Evolutionary conservation across 345 rosid species (phyloP).

Genomic region (Corchorus capsularis): DNA sequence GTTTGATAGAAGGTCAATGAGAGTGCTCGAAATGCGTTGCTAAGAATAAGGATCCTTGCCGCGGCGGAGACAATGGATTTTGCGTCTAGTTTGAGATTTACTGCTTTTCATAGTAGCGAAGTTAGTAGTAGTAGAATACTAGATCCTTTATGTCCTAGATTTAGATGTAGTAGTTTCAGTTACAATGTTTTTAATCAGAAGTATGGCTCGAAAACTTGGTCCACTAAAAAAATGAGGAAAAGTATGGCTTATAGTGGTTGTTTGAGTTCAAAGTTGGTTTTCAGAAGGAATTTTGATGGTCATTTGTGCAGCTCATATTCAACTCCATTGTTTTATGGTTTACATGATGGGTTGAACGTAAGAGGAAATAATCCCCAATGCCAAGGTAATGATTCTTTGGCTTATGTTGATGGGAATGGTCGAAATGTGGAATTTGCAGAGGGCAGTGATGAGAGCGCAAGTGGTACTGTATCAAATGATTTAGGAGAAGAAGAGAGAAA

Average conservation of each 20-base stretch:
- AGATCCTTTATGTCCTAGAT: constrained; percentile 34
- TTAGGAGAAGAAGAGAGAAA: constrained; percentile 39
- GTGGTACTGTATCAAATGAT: constrained; percentile 28
- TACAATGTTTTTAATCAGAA: constrained; percentile 32
- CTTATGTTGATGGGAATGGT: constrained; percentile 59
- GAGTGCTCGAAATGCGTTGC: constrained; percentile 29
- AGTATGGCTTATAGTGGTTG: constrained; percentile 27
- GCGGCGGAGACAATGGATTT: constrained; percentile 50
- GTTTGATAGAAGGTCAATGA: constrained; percentile 38
- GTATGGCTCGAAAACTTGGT: constrained; percentile 28
- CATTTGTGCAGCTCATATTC: constrained; percentile 29
- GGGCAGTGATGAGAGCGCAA: constrained; percentile 36
- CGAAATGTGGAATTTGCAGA: constrained; percentile 46
- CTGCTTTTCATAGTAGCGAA: constrained; percentile 36
- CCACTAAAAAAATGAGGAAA: constrained; percentile 34
- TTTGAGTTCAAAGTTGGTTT: constrained; percentile 36
- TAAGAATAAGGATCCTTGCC: constrained; percentile 1
- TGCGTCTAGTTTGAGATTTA: constrained; percentile 49
- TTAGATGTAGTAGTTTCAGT: constrained; percentile 41
- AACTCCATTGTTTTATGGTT: constrained; percentile 32
- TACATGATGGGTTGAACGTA: constrained; percentile 28
- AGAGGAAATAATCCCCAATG: constrained; percentile 44
- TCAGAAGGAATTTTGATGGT: constrained; percentile 32
- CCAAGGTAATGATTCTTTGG: constrained; percentile 67
- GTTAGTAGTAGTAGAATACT: constrained; percentile 34